phyloP scores from a whole-genome alignment of 2,329 filamentous ascomycete species.

The Tolypocladium nubicola region DNA sequence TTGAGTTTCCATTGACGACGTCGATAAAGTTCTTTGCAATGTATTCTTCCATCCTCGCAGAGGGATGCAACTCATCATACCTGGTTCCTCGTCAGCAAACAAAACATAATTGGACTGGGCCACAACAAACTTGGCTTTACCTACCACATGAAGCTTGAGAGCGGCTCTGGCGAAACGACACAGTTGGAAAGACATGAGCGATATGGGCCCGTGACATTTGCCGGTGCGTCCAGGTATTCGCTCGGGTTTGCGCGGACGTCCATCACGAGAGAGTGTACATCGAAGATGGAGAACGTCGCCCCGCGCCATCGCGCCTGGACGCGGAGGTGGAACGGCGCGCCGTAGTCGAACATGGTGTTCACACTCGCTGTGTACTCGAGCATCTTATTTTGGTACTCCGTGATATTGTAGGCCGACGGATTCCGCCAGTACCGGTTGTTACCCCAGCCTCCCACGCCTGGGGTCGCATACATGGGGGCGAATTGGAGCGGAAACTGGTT shows the following conservation, averaged over 20 bases:
- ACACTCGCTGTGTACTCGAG: slow-evolving; percentile 35
- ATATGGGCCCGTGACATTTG: slow-evolving; percentile 50
- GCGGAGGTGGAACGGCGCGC: slow-evolving; percentile 33
- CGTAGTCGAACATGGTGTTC: slow-evolving; percentile 39
- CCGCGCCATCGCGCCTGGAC: slow-evolving; percentile 40
- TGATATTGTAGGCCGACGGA: slow-evolving; percentile 34
- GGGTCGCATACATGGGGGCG: slow-evolving; percentile 50
- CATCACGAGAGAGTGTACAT: slow-evolving; percentile 53
- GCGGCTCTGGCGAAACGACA: slow-evolving; percentile 24
- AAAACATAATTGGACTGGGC: no score
- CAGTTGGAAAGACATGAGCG: slow-evolving; percentile 40
- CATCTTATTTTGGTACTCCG: slow-evolving; percentile 33
- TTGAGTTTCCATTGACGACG: slow-evolving; percentile 26
- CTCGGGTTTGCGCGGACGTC: slow-evolving; percentile 54
- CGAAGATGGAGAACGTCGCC: slow-evolving; percentile 53
- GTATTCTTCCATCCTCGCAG: slow-evolving; percentile 42
- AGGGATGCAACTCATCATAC: slow-evolving; percentile 63
- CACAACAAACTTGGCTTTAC: slow-evolving; percentile 1
- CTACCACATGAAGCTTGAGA: slow-evolving; percentile 59
- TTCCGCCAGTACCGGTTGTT: slow-evolving; percentile 31
- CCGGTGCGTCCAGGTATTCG: slow-evolving; percentile 51
- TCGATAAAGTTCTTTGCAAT: slow-evolving; percentile 30
- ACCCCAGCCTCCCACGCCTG: neutral
- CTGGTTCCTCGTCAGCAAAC: slow-evolving; percentile 11
- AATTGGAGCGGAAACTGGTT: slow-evolving; percentile 58